These are phyloP conservation scores for Acmispon strigosus DNA, from an alignment of 306 rosid species.

Conservation along the genomic window DNA sequence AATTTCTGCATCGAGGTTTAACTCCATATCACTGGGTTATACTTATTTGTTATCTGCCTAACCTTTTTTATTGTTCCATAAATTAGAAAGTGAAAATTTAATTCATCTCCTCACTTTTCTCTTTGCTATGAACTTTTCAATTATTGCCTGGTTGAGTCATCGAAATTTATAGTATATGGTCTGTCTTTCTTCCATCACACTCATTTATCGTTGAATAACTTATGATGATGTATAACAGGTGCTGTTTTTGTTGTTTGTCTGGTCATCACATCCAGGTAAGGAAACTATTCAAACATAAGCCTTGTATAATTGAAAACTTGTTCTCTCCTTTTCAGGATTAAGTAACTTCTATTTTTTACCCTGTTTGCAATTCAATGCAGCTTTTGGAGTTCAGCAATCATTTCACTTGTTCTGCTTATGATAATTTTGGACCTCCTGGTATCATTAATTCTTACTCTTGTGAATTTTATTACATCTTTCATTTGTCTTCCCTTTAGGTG, in stretches of 20 bases:
- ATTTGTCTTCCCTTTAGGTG: neutral
- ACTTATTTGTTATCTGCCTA: neutral
- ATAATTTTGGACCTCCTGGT: slow-evolving; percentile 93
- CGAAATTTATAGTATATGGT: neutral
- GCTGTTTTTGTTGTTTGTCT: slow-evolving; percentile 85
- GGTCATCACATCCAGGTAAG: slow-evolving; percentile 78
- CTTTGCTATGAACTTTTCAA: slow-evolving; percentile 8
- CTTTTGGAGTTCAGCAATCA: slow-evolving; percentile 79
- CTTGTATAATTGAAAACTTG: neutral
- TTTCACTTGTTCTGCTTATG: slow-evolving; percentile 83
- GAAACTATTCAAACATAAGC: slow-evolving; percentile 20
- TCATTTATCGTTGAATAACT: slow-evolving; percentile 13
- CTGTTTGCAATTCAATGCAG: slow-evolving; percentile 44
- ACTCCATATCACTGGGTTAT: neutral
- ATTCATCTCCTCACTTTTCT: neutral
- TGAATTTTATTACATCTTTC: neutral
- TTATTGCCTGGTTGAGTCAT: neutral
- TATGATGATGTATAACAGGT: slow-evolving; percentile 46
- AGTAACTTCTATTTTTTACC: neutral
- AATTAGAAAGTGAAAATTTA: slow-evolving; percentile 11
- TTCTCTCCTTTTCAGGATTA: neutral
- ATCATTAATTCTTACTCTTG: slow-evolving; percentile 12
- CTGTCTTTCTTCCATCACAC: neutral
- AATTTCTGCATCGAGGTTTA: neutral
- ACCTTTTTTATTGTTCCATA: neutral